Conservation (phyloP, 345 rosid species). For the Schrenkiella parvula region DNA sequence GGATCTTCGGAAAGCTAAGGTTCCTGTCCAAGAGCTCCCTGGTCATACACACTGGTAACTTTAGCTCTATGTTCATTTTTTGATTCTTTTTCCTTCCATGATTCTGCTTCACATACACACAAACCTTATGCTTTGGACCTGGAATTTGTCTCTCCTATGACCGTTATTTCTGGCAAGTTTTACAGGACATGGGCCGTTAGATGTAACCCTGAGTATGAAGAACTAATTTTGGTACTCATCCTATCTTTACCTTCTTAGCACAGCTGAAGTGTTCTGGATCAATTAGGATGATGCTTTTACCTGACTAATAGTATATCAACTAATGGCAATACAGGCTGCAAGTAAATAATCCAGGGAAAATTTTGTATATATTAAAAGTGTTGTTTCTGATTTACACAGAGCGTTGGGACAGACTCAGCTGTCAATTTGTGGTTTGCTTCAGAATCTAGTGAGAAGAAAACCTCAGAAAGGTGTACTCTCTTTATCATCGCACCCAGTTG, state of each 20-base stretch:
- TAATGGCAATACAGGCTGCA: no score
- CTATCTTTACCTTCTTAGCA: neutral
- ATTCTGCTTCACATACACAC: neutral
- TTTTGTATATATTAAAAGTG: neutral
- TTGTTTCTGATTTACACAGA: slow-evolving; percentile 42
- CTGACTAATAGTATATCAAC: no score
- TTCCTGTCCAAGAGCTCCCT: slow-evolving; percentile 65
- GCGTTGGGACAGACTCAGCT: slow-evolving; percentile 84
- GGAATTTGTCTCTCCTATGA: neutral
- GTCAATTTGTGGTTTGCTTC: slow-evolving; percentile 86
- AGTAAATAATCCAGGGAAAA: neutral
- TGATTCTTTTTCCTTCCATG: slow-evolving; percentile 9
- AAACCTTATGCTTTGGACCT: neutral
- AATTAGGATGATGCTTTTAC: neutral
- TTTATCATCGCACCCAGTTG: neutral
- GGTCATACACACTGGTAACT: slow-evolving; percentile 84
- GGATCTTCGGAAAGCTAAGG: slow-evolving; percentile 69
- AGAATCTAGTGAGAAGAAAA: slow-evolving; percentile 40
- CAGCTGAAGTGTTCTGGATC: neutral
- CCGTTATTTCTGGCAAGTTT: neutral
- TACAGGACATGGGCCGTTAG: slow-evolving; percentile 89
- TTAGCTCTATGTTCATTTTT: neutral
- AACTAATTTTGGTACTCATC: slow-evolving; percentile 61
- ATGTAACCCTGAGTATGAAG: slow-evolving; percentile 79
- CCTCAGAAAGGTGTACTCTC: slow-evolving; percentile 49